A percentile compares a stretch with the other conserved stretches of the same genome.
Evolutionary conservation across 768 basidiomycete genomes (phyloP).

Genomic region (Leccinum incarnatum): DNA sequence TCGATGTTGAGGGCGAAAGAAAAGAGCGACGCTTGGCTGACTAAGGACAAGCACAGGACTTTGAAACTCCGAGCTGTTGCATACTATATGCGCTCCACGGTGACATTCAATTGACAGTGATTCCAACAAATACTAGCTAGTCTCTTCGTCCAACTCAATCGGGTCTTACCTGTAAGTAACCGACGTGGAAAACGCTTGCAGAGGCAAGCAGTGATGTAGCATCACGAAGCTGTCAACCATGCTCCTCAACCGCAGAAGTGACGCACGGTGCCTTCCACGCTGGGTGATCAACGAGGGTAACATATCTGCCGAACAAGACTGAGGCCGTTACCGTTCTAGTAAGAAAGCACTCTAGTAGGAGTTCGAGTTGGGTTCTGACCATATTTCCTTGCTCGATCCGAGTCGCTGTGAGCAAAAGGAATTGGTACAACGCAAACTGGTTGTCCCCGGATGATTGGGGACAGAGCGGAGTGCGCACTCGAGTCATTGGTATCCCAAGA

Average conservation of each 20-base stretch:
- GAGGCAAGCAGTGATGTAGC: too few relatives aligned
- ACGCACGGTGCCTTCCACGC: not conserved
- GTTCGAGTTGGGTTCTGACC: not conserved
- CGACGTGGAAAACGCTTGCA: not conserved
- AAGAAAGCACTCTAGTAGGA: not conserved
- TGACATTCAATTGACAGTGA: not conserved
- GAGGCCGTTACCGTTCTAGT: not conserved
- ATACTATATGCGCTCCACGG: not conserved
- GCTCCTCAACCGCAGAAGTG: too few relatives aligned
- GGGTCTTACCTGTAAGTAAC: not conserved
- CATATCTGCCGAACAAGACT: not conserved
- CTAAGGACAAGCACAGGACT: conserved; percentile 12
- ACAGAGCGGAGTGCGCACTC: not conserved
- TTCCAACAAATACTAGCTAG: not conserved
- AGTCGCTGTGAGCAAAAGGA: not conserved
- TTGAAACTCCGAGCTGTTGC: conserved; percentile 10
- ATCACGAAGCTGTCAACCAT: not conserved
- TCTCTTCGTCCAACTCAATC: not conserved
- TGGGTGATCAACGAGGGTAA: not conserved
- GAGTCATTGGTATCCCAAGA: not conserved
- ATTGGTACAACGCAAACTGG: not conserved
- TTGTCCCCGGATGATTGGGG: not conserved
- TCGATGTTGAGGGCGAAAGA: conserved; percentile 30
- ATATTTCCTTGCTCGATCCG: not conserved
- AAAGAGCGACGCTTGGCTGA: conserved; percentile 22